These are phyloP conservation scores for Ophiorrhiza pumila DNA, from an alignment of 257 asterid genomes.

Conservation along the genomic window DNA sequence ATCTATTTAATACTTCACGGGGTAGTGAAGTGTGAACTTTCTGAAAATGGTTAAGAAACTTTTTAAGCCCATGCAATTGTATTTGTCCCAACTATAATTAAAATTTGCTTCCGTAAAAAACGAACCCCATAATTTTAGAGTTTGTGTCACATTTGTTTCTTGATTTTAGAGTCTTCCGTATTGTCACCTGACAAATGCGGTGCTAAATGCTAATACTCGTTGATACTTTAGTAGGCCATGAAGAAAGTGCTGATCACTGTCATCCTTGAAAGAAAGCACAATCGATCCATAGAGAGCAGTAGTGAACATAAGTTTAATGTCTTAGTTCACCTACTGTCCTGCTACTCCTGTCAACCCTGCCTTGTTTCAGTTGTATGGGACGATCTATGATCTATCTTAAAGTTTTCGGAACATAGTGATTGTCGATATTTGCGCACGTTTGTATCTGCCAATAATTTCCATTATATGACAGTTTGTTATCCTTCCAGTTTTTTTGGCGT, in stretches of 20 bases:
- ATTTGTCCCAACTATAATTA: no score
- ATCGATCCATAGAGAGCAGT: not conserved
- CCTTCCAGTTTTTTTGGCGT: not conserved
- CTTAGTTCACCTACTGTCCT: constrained; percentile 4
- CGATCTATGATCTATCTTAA: constrained; percentile 9
- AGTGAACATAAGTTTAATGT: not conserved
- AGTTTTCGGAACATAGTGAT: constrained; percentile 31
- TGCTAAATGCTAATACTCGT: not conserved
- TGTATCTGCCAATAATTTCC: constrained; percentile 8
- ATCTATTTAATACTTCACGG: no score
- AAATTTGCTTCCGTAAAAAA: not conserved
- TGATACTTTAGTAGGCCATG: not conserved
- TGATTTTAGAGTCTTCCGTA: not conserved
- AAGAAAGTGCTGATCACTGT: not conserved
- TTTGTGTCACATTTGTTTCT: not conserved
- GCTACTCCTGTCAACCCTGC: not conserved
- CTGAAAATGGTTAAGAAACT: no score
- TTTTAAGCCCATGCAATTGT: no score
- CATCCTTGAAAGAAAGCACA: not conserved
- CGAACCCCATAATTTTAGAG: not conserved
- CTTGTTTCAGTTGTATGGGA: not conserved
- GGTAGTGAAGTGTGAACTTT: no score
- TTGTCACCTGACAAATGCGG: not conserved
- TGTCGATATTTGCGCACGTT: constrained; percentile 34
- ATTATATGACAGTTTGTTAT: no score